Evolutionary conservation across 1,284 basidiomycete genomes (phyloP), one percentile per base, ranked within the genome.

Genomic region (Wolfiporia cocos): DNA sequence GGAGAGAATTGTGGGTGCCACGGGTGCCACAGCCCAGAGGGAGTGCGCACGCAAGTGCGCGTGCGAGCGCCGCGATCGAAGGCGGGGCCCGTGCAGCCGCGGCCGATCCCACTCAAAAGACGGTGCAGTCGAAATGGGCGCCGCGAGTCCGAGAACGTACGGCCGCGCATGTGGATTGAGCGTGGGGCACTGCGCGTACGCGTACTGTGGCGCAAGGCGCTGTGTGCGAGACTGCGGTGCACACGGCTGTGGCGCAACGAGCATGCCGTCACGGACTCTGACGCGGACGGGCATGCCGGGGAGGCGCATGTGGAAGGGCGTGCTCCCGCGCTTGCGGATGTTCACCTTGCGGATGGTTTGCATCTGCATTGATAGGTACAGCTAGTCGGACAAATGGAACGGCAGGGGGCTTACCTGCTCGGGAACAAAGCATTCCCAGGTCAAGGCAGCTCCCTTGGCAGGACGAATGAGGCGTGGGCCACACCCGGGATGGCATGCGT

Each of bases 301-400:
- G 15, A 53, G 36, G 35, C 46, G 50, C 39, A 53, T 41, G 30
- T 53, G 51, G 35, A 47, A 51, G 1, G 51, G 51, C 4, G 51
- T 48, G 15, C 47, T 50, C 7, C 49, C 34, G 15, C 51, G 49
- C n/a, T 51, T 53, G 20, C 51, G 43, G 12, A 53, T 39, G 11
- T 46, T 31, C 30, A 53, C 43, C 28, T 39, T 47, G 11, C 44
- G 49, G 3, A 42, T 15, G 4, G 51, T 50, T 17, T 49, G 47
- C 2, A 42, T 34, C 51, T 52, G 26, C 37, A 18, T 19, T 5
- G 15, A 34, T 18, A 9, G 17, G 17, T 34, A 9, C 10, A 34
- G 12, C 9, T n/a, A n/a, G n/a, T n/a, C n/a, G 17, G 21, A 36
- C 10, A 11, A 11, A 23, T 10, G 10, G 22, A 36, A 20, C 18